Evolutionary conservation across 192 early-diverging fungal genomes (phyloP), one percentile per base, ranked within the genome.

Genomic region (Entomortierella lignicola): DNA sequence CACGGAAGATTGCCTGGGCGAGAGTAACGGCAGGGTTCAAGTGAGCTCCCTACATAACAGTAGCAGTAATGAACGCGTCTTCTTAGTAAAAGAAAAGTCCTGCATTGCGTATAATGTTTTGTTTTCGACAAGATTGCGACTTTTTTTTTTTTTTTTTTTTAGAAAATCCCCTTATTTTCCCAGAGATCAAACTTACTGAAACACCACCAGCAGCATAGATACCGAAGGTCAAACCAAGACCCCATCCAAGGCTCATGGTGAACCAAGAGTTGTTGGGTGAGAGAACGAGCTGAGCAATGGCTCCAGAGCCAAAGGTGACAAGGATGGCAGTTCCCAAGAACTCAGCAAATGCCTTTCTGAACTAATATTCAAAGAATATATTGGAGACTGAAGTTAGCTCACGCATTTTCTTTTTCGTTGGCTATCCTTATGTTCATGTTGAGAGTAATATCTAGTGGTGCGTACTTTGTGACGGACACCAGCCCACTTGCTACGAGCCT

Each of bases 11-110:
- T 15, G 88, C 91, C 59, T 89, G 83, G 8, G 90, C 83, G 34
- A 93, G 79, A 6, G 92, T 90, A 44, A 94, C 90, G 1, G 92
- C 92, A 25, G 93, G 93, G 82, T 94, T 94, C 58, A 94, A 61
- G 71, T 94, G 93, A 20, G 84, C 93, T 41, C 93, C 92, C 86
- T 87, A 63, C 63, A 20, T 50, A 12, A 21, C 4, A 41, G 32
- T 12, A 57, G 34, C 32, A 31, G 10, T 32, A 20, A 17, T 8
- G 55, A 55, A 55, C 53, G 21, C 53, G 53, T 3, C 21, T n/a
- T n/a, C n/a, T n/a, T n/a, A n/a, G n/a, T n/a, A n/a, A n/a, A n/a
- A n/a, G n/a, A n/a, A n/a, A n/a, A n/a, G 20, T 43, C 42, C 42
- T 8, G 8, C 8, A 17, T 12, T 43, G 42, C 42, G 42, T 17